phyloP scores from a whole-genome alignment of 768 basidiomycete genomes.

The Trametes meyenii region DNA sequence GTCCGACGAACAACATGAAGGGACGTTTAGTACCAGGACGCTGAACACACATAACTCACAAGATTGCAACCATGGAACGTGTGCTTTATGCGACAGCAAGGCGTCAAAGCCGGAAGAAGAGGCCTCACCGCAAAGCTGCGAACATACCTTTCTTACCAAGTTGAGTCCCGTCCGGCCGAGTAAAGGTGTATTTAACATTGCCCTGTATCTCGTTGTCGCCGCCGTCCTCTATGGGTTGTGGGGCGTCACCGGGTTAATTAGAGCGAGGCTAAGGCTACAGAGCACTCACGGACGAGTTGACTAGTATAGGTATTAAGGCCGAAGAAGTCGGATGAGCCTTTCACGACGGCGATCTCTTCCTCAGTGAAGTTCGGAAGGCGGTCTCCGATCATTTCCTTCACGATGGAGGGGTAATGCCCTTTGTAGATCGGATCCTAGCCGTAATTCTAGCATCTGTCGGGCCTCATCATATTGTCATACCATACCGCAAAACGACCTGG shows the following conservation, averaged over 20 bases:
- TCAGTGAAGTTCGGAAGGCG: constrained; percentile 61
- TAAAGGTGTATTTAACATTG: constrained; percentile 61
- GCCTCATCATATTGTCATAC: no score
- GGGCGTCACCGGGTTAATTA: not conserved
- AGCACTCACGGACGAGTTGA: constrained; percentile 55
- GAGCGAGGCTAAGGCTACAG: not conserved
- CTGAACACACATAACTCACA: constrained; percentile 29
- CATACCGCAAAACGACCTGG: constrained; percentile 25
- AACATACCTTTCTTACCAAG: constrained; percentile 60
- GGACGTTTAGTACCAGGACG: not conserved
- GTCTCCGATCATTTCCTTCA: constrained; percentile 57
- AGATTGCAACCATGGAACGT: constrained; percentile 40
- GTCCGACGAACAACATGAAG: not conserved
- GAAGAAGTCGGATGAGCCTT: constrained; percentile 71
- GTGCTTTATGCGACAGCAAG: constrained; percentile 28
- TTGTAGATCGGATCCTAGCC: constrained; percentile 68
- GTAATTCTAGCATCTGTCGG: not conserved
- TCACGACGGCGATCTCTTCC: constrained; percentile 58
- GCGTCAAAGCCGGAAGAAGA: not conserved
- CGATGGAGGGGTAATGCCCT: constrained; percentile 64
- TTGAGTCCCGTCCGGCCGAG: constrained; percentile 62
- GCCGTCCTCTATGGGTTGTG: constrained; percentile 52
- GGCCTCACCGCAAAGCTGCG: not conserved
- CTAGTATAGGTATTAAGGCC: constrained; percentile 77
- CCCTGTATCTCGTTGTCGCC: constrained; percentile 68